phyloP scores from a whole-genome alignment of 352 stramenopile genomes.

The Phytophthora sansomeana region DNA sequence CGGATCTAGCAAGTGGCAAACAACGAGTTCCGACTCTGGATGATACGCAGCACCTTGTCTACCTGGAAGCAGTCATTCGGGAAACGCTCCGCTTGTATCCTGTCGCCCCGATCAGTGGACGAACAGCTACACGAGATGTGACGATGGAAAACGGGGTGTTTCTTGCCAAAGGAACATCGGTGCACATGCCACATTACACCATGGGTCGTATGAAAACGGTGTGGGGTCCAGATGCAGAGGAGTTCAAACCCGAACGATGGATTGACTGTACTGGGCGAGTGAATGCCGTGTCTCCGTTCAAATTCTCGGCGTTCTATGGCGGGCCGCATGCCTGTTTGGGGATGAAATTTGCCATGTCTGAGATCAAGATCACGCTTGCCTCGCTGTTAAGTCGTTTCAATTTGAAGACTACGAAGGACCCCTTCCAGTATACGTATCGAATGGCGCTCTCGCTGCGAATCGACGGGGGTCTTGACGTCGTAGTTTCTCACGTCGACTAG shows the following conservation, averaged over 20 bases:
- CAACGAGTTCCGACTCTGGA: conserved; percentile 30
- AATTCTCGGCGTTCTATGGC: conserved; percentile 57
- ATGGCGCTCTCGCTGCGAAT: conserved; percentile 49
- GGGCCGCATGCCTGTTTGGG: conserved; percentile 57
- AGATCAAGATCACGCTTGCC: conserved; percentile 51
- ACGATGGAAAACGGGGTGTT: conserved; percentile 58
- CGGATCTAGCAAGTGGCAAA: conserved; percentile 41
- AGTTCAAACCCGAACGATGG: conserved; percentile 67
- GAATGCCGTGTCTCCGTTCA: conserved; percentile 42
- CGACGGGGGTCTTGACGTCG: conserved; percentile 32
- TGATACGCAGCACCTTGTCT: conserved; percentile 47
- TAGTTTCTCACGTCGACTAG: conserved; percentile 11
- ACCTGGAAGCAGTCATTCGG: conserved; percentile 53
- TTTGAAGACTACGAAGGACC: conserved; percentile 29
- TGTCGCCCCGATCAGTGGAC: conserved; percentile 56
- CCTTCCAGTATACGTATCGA: conserved; percentile 39
- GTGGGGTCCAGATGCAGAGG: conserved; percentile 54
- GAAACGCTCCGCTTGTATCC: conserved; percentile 68
- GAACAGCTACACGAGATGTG: conserved; percentile 55
- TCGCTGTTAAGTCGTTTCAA: conserved; percentile 44
- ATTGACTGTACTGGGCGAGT: conserved; percentile 39
- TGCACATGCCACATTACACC: conserved; percentile 53
- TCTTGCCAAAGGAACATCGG: conserved; percentile 41
- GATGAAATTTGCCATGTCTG: conserved; percentile 50
- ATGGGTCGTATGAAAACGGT: conserved; percentile 53